phyloP scores from a whole-genome alignment of 805 yeast species.

The Tetrapisispora fleetii region DNA sequence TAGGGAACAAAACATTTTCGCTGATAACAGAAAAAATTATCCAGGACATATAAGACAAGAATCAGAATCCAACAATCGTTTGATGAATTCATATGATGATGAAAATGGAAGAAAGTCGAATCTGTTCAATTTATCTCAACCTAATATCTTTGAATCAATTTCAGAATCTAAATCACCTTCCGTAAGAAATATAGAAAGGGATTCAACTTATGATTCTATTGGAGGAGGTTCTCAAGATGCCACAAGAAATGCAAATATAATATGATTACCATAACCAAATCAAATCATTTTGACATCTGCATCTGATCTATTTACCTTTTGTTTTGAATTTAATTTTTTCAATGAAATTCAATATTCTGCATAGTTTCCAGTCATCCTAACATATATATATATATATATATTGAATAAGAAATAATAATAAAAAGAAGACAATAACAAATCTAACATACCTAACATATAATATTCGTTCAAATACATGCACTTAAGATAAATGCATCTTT shows the following conservation, averaged over 20 bases:
- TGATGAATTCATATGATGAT: slow-evolving; percentile 19
- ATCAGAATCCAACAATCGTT: slow-evolving; percentile 24
- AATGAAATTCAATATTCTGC: background rate
- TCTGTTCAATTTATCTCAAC: slow-evolving; percentile 6
- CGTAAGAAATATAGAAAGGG: slow-evolving; percentile 11
- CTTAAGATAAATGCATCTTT: too few relatives aligned
- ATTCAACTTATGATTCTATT: slow-evolving; percentile 14
- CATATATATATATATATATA: too few relatives aligned
- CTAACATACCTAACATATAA: too few relatives aligned
- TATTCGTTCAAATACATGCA: too few relatives aligned
- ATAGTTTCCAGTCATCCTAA: background rate
- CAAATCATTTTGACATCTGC: background rate
- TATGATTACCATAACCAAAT: background rate
- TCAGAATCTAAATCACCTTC: background rate
- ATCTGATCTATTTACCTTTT: background rate
- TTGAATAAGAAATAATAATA: too few relatives aligned
- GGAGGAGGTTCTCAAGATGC: slow-evolving; percentile 7
- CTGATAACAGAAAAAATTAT: slow-evolving; percentile 10
- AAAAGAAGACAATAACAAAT: too few relatives aligned
- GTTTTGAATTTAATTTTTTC: background rate
- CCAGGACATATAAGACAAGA: slow-evolving; percentile 22
- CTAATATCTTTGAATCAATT: slow-evolving; percentile 8
- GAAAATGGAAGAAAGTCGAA: slow-evolving; percentile 6
- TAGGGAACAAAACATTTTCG: background rate
- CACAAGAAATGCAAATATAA: slow-evolving; percentile 10